Evolutionary conservation across 2,329 filamentous ascomycete species (phyloP), one percentile per base, ranked within the genome.

Genomic region (Trichoderma sp.): DNA sequence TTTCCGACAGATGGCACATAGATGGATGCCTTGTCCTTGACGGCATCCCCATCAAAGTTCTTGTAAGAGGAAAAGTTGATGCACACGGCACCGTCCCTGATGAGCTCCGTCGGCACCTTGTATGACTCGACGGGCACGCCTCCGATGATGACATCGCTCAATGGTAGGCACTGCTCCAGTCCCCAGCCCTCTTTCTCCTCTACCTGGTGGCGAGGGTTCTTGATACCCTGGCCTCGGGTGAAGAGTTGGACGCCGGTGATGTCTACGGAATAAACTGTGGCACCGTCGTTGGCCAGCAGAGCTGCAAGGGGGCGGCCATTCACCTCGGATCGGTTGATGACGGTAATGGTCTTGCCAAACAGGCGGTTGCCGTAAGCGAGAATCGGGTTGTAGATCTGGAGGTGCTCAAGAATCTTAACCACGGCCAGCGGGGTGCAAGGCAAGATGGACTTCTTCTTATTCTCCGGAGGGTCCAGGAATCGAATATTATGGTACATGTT

Each of bases 401-500:
- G 86, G 79, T 97, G 90, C 81, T 99, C 95, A 69, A 99, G 86
- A 72, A 98, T 96, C 85, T 99, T 99, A 83, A 98, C 92, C 69
- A 97, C 91, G 29, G 95, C 95, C 27, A 99, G 87, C 17, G 95
- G 95, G 2, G 95, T 99, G 84, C 95, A 99, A 5, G 95, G 95
- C 63, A 99, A 83, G 72, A 98, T 92, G 58, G 91, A 96, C 83
- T 99, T 98, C 79, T 92, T 92, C 68, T 83, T 84, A 78, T 93
- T 92, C 52, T 84, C 80, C 5, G 90, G 90, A 27, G 89, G 83
- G 80, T 99, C 95, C 67, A 99, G 85, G 83, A 94, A 98, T 72
- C 95, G 92, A 74, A 97, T 88, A 82, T 99, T 99, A 84, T 97
- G 92, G 82, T 98, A 99, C 94, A 99, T 97, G 86, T 99, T 99